Conservation (phyloP, 169 alveolate species). For the Perkinsus chesapeaki region DNA sequence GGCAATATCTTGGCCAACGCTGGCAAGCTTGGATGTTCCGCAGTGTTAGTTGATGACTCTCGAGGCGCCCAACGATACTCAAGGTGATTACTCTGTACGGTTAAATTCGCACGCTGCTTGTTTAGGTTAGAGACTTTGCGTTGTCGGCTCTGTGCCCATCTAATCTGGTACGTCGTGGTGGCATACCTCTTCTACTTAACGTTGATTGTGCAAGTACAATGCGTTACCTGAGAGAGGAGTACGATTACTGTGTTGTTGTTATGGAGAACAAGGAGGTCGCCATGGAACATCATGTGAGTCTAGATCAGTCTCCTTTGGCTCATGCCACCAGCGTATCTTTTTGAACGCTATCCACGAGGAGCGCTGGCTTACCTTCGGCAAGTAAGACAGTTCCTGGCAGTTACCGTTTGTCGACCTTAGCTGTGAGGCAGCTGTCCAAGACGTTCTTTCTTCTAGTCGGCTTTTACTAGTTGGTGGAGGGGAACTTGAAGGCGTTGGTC, state of each 20-base stretch:
- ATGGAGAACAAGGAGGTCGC: not conserved
- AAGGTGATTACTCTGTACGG: not conserved
- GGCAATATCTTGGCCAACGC: not conserved
- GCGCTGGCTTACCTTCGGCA: too few species aligned
- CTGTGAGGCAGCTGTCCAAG: not conserved
- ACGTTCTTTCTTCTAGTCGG: not conserved
- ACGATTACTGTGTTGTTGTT: not conserved
- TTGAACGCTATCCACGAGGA: too few species aligned
- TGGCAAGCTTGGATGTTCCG: not conserved
- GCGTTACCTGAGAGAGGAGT: not conserved
- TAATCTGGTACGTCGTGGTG: not conserved
- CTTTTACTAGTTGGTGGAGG: not conserved
- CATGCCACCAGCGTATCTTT: too few species aligned
- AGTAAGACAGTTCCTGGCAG: not conserved
- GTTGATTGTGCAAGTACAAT: not conserved
- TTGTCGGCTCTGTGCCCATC: not conserved
- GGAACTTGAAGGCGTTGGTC: not conserved
- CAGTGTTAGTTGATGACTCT: not conserved
- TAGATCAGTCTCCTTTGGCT: not conserved
- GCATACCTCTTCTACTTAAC: not conserved
- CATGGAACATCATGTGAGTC: not conserved
- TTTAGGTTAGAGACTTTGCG: not conserved
- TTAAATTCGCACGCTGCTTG: not conserved
- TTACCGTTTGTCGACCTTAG: not conserved
- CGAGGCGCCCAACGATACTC: not conserved